Base-by-base conservation (phyloP, 192 early-diverging fungal species). In the Backusella parvicylindrica region DNA sequence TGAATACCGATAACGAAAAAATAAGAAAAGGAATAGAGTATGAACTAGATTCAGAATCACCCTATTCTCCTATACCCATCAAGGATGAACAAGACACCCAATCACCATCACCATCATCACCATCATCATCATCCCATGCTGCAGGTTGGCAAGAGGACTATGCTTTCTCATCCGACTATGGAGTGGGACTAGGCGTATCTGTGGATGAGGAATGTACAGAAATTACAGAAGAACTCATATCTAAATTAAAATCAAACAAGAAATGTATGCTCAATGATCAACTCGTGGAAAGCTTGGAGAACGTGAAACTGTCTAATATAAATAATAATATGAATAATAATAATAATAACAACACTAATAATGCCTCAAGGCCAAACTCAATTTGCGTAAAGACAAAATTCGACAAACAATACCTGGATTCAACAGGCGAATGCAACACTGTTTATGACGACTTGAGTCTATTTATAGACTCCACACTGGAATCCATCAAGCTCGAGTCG, bases 401-500 rank as follows among this genome's bases (percentile, higher is more conserved):
- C 56, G 38, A 41, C 1, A 11, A 38, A 64, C 33, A 60, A 21
- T 18, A 50, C 38, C 6, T 23, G 32, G 60, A 23, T n/a, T 16
- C n/a, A 1, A 5, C 12, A 21, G 37, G 4, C 6, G 53, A 43
- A 5, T 36, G 30, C 3, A 79, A 80, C 41, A 74, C 74, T 11
- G 84, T 87, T 0, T 80, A 81, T 50, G 86, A 87, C 40, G 86
- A 87, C 43, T 80, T 87, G 64, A 72, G 75, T 49, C 77, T 83
- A 28, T 87, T 87, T 68, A 64, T 84, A 13, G 81, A 85, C 63
- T 68, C 77, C 33, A 35, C 67, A 28, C 50, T 38, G 2, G 35
- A 32, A 5, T 74, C 75, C 11, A 72, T 85, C 0, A 64, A 79
- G 32, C 84, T 73, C 3, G 80, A 75, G 4, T 35, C 76, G 1